Evolutionary conservation across 768 basidiomycete species (phyloP), one percentile per base, ranked within the genome.

Genomic region (Lenzites betulinus): DNA sequence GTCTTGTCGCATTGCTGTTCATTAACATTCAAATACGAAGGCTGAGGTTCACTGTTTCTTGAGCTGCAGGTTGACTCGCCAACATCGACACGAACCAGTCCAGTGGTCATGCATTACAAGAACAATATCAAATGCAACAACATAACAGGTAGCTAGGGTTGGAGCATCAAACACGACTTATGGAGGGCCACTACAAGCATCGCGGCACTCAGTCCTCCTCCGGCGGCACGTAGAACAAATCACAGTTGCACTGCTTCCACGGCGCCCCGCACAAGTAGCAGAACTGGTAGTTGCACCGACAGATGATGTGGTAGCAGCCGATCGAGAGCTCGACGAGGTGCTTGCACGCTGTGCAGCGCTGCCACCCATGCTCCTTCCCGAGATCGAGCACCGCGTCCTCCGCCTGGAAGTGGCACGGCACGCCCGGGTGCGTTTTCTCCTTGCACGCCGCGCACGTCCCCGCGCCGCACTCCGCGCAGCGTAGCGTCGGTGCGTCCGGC

Each of bases 211-310:
- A 44, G 30, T n/a, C n/a, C 22, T 56, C 54, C 48, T 58, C 56
- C 18, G 56, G 56, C 13, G 56, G 56, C 0, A 58, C 56, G 26
- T 50, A 58, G n/a, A 58, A 58, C 38, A 58, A 52, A 12, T 62
- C 57, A 41, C 70, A 72, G 9, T 23, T 25, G 60, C 68, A 69
- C 38, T 54, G 51, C 64, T 65, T 67, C 72, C 71, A 73, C 42
- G 47, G 23, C 36, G 60, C 63, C 9, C 58, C 71, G 50, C 73
- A 74, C 7, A 60, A 36, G 56, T 74, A 73, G 59, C 71, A 73
- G 54, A 72, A 73, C 57, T 72, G 64, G 39, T 58, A 43, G 28
- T 62, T 50, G 62, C 70, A 71, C n/a, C 64, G 52, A 51, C 70
- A 71, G 18, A 42, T 59, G 23, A 71, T 69, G 52, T 71, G 70